Evolutionary conservation across 2,329 filamentous ascomycete genomes (phyloP).

Genomic region (Rosellinia necatrix): DNA sequence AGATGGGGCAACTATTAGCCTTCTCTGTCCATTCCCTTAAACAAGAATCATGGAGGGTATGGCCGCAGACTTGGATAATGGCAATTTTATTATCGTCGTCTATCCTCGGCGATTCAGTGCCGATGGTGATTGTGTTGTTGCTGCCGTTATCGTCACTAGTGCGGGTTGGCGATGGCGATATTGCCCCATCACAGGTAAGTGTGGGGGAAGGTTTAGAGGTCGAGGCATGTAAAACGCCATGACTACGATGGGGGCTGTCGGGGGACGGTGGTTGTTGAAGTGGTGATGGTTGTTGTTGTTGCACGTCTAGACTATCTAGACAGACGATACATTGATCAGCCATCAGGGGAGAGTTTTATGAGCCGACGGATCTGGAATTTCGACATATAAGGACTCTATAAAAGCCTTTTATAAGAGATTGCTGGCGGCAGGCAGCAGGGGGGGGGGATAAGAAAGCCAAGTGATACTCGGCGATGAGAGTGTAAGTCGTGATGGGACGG

Average conservation of each 20-base stretch:
- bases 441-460: constrained; percentile 10
- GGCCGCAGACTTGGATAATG: constrained; percentile 76
- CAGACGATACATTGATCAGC: constrained; percentile 74
- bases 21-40: constrained; percentile 93
- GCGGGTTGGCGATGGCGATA: constrained; percentile 32
- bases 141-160: constrained; percentile 35
- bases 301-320: constrained; percentile 61
- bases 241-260: constrained; percentile 20
- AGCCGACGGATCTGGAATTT: constrained; percentile 38
- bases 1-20: constrained; percentile 97
- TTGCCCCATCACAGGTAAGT: constrained; percentile 21
- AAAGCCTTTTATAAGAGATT: constrained; percentile 32
- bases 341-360: constrained; percentile 46
- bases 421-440: constrained; percentile 29
- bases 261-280: constrained; percentile 34
- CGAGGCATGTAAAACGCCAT: constrained; percentile 22
- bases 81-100: constrained; percentile 55
- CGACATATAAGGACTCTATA: constrained; percentile 45
- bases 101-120: constrained; percentile 27
- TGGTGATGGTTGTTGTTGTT: constrained; percentile 31
- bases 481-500: constrained; percentile 6
- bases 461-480: constrained; percentile 17
- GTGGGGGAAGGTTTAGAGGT: constrained; percentile 24
- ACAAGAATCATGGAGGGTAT: constrained; percentile 91
- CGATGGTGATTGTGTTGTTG: constrained; percentile 31